phyloP scores from a whole-genome alignment of 441 rosid genomes.

The Biscutella laevigata region DNA sequence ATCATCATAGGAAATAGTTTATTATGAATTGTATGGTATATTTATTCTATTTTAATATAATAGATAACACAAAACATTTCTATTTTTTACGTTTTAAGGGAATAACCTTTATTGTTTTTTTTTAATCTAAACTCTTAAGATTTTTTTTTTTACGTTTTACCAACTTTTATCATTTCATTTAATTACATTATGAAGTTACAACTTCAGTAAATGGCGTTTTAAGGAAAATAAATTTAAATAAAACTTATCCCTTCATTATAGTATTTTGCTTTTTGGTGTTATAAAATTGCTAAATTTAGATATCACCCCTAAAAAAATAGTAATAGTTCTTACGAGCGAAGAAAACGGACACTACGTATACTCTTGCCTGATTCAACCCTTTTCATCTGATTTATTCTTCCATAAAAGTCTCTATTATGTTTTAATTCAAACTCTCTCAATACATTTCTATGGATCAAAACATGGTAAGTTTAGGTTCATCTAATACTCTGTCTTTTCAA shows the following conservation, averaged over 20 bases:
- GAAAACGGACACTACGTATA: conserved; percentile 16
- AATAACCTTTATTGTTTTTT: no score
- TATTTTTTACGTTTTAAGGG: no score
- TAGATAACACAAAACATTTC: no score
- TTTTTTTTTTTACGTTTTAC: no score
- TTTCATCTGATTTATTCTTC: conserved; percentile 13
- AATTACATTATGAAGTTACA: conserved; percentile 13
- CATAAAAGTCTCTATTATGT: conserved; percentile 8
- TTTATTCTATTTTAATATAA: no score
- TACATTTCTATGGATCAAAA: not conserved
- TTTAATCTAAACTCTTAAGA: no score
- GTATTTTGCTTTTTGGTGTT: conserved; percentile 16
- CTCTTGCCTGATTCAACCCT: conserved; percentile 13
- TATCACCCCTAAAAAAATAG: conserved; percentile 5
- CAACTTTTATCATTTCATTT: no score
- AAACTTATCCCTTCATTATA: conserved; percentile 14
- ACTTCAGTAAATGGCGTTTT: conserved; percentile 10
- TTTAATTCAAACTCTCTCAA: not conserved
- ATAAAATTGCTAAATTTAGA: conserved; percentile 17
- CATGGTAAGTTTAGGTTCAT: conserved; percentile 18
- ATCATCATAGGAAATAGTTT: no score
- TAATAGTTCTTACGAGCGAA: conserved; percentile 12
- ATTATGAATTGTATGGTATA: no score
- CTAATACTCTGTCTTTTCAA: no score
- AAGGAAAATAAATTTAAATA: not conserved